Percentiles rank a stretch among this genome's conserved stretches.
These are phyloP conservation scores for Phytophthora chlamydospora DNA, from an alignment of 352 stramenopile species.

Conservation along the genomic window DNA sequence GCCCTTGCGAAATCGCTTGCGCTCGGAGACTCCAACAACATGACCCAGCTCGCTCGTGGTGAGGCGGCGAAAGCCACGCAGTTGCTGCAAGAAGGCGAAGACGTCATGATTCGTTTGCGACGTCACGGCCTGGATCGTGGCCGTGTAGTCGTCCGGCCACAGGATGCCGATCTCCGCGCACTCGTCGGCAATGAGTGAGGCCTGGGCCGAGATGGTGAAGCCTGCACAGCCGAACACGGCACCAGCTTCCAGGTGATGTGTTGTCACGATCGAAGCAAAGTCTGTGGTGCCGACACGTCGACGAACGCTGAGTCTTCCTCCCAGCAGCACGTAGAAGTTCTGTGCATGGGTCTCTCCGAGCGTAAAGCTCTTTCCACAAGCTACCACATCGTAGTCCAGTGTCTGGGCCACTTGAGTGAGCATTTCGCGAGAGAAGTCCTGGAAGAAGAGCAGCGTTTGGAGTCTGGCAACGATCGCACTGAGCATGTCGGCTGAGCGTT, in stretches of 20 bases:
- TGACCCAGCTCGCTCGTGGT: constrained; percentile 70
- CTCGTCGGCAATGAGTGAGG: constrained; percentile 67
- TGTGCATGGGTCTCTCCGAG: constrained; percentile 63
- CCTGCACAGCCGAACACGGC: constrained; percentile 67
- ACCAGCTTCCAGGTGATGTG: constrained; percentile 62
- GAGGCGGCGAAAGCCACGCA: constrained; percentile 67
- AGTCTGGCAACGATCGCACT: constrained; percentile 54
- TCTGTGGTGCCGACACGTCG: constrained; percentile 56
- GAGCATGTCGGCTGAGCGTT: constrained; percentile 52
- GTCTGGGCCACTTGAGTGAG: constrained; percentile 48
- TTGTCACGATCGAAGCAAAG: constrained; percentile 67
- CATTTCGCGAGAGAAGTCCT: constrained; percentile 58
- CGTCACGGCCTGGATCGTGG: constrained; percentile 63
- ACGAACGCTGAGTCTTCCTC: constrained; percentile 61
- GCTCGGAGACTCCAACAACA: constrained; percentile 77
- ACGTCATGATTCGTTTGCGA: constrained; percentile 66
- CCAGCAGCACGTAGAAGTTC: constrained; percentile 73
- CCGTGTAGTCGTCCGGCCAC: constrained; percentile 60
- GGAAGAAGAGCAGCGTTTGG: constrained; percentile 68
- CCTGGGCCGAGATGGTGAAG: constrained; percentile 50
- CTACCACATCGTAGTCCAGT: constrained; percentile 76
- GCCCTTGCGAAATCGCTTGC: constrained; percentile 67
- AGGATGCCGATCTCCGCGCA: constrained; percentile 72
- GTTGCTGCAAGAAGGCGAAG: constrained; percentile 71
- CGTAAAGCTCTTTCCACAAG: constrained; percentile 62